Conservation (phyloP, 164 flowering plant species). For the Liquidambar formosana region DNA sequence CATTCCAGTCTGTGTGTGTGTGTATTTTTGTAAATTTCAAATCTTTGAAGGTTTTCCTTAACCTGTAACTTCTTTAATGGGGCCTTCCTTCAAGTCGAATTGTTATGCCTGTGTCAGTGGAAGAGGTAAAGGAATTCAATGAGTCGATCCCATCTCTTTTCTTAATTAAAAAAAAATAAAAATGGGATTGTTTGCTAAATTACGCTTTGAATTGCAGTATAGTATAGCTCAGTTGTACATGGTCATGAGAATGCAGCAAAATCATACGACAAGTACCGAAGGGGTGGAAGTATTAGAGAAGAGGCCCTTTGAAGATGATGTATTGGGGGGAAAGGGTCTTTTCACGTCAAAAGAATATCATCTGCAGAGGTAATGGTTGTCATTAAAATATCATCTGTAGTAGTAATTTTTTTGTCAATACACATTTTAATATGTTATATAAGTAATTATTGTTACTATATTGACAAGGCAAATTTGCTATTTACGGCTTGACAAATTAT, state of each 20-base stretch:
- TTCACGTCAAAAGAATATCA: slow-evolving; percentile 66
- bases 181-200: background rate
- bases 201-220: slow-evolving; percentile 47
- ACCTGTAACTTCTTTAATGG: slow-evolving; percentile 15
- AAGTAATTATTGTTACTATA: no score
- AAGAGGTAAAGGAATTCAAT: slow-evolving; percentile 38
- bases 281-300: slow-evolving; percentile 68
- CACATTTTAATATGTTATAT: background rate
- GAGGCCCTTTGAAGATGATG: slow-evolving; percentile 53
- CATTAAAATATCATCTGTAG: no score
- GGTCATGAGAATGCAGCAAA: slow-evolving; percentile 74
- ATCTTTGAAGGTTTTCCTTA: slow-evolving; percentile 19
- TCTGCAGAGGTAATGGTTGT: slow-evolving; percentile 68
- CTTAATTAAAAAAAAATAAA: background rate
- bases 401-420: slow-evolving; percentile 12
- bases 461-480: no score
- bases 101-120: slow-evolving; percentile 58
- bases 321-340: slow-evolving; percentile 59
- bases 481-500: no score
- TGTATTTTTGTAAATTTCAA: background rate
- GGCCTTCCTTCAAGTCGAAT: slow-evolving; percentile 43
- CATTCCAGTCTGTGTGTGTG: no score
- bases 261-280: slow-evolving; percentile 49
- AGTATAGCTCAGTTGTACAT: slow-evolving; percentile 67
- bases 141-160: background rate